A percentile compares a stretch with the other conserved stretches of the same genome.
Evolutionary conservation across 164 flowering plant genomes (phyloP).

Genomic region (Vitis rupestris): DNA sequence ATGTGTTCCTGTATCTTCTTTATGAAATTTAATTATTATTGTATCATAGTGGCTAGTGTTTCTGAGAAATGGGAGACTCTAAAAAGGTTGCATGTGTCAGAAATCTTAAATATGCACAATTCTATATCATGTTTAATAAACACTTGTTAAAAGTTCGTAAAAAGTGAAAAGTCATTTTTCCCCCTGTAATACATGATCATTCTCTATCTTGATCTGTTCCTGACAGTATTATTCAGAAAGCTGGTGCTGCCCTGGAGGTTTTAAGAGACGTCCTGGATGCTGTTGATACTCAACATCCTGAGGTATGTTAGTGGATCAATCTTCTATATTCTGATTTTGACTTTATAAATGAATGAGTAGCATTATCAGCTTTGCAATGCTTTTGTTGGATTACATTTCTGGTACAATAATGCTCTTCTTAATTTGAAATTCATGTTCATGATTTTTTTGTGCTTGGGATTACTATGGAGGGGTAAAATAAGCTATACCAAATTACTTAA

Average conservation of each 20-base stretch:
- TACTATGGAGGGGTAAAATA: too few relatives aligned
- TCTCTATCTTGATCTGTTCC: slow-evolving; percentile 4
- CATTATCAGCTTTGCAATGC: neutral
- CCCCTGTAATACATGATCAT: neutral
- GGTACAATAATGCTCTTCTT: neutral
- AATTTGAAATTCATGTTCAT: neutral
- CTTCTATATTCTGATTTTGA: neutral
- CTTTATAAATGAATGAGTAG: neutral
- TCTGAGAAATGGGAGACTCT: too few relatives aligned
- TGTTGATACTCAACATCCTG: slow-evolving; percentile 65
- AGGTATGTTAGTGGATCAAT: slow-evolving; percentile 43
- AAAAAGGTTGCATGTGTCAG: too few relatives aligned
- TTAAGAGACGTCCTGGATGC: slow-evolving; percentile 88
- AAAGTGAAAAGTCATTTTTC: neutral
- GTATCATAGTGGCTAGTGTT: too few relatives aligned
- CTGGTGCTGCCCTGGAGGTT: slow-evolving; percentile 74
- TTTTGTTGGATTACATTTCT: slow-evolving; percentile 1
- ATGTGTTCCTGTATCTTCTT: too few relatives aligned
- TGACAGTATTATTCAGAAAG: slow-evolving; percentile 84
- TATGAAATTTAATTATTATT: too few relatives aligned
- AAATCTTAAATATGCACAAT: too few relatives aligned
- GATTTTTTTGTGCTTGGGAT: too few relatives aligned
- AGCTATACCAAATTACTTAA: too few relatives aligned
- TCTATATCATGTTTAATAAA: too few relatives aligned
- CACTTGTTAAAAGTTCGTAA: too few relatives aligned